Base-by-base conservation (phyloP, 2,329 filamentous ascomycete genomes). In the Diaporthe capsici region DNA sequence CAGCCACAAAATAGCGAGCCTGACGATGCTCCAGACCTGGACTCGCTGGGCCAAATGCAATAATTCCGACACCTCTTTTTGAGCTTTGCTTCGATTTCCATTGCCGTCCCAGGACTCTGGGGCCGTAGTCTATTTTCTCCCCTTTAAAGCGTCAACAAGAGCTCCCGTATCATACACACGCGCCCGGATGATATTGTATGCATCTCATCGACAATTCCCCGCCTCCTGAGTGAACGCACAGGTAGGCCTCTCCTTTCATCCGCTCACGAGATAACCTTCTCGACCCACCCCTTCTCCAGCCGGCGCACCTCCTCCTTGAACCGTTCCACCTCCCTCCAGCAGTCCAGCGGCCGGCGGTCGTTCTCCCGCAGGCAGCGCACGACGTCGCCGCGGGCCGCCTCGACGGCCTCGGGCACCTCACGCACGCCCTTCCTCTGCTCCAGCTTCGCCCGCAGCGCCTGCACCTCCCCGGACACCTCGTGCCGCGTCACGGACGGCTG, bases 301-400 rank as follows among this genome's bases (percentile, higher is more conserved):
- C 91, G 92, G 80, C 94, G 92, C 70, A 98, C 96, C 88, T 98
- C 95, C 81, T 90, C 90, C 91, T 96, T 98, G 85, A 98, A 98
- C 28, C 88, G 89, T 87, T 97, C 94, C 34, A 98, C 95, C 90
- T 98, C 95, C 85, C 92, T 90, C 94, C 94, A 98, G 90, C 96
- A 98, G 87, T 98, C 94, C 82, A 98, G 87, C 83, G 96, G 96
- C 84, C 95, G 90, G 78, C 95, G 90, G 85, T 98, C 96, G 84
- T 98, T 93, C 81, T 93, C 89, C 77, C 94, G 89, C 87, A 98
- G 87, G 84, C 96, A 98, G 80, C 90, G 90, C 78, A 97, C 91
- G 74, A 98, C 92, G 76, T 93, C 91, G 79, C 91, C 88, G 84
- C 95, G 93, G 28, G 95, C 94, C 82, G 88, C 90, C 85, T 95